Base-by-base conservation (phyloP, 1,139 yeast species). In the Scheffersomyces segobiensis region DNA sequence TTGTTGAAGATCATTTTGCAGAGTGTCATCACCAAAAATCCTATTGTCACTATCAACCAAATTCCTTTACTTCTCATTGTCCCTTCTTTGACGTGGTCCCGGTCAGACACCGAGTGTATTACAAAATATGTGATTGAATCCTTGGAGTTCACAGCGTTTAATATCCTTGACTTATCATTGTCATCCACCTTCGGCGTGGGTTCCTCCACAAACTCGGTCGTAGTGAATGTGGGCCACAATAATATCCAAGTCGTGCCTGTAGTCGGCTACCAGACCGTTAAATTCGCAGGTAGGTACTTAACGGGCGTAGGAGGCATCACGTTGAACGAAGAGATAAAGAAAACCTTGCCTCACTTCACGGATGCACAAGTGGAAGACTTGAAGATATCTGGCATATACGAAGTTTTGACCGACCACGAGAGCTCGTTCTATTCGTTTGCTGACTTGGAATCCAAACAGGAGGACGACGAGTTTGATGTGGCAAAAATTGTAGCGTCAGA, bases 401-500 rank as follows among this genome's bases (percentile, higher is more conserved):
- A 95, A 74, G 90, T 92, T 14, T 79, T 92, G 62, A 73, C 67
- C 63, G 69, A 69, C 53, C 88, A 87, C 65, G 88, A 83, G 59
- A 84, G 80, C 57, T 85, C 89, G 2, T 88, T 85, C 72, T 87
- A 86, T 67, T 87, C 88, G 20, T 69, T 79, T 60, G 82, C 81
- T 47, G 87, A 80, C 58, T 71, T 83, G 56, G 76, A 77, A 61
- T 48, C 60, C 32, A 80, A 76, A 5, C 76, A 72, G 19, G 86
- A 83, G 14, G 96, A 89, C 47, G 95, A 91, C 53, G 85, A 87
- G 3, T 82, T 92, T 55, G 98, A 95, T 71, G 93, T 95, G 54
- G 98, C 98, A 1, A 92, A 92, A 50, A 87, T 93, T 65, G 96
- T 95, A 8, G 86, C 96, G 0, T 87, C 91, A 60, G 91, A 87